Percentiles rank a stretch among this genome's conserved stretches.
phyloP scores from a whole-genome alignment of 352 stramenopile genomes.

The Globisporangium nodosum region DNA sequence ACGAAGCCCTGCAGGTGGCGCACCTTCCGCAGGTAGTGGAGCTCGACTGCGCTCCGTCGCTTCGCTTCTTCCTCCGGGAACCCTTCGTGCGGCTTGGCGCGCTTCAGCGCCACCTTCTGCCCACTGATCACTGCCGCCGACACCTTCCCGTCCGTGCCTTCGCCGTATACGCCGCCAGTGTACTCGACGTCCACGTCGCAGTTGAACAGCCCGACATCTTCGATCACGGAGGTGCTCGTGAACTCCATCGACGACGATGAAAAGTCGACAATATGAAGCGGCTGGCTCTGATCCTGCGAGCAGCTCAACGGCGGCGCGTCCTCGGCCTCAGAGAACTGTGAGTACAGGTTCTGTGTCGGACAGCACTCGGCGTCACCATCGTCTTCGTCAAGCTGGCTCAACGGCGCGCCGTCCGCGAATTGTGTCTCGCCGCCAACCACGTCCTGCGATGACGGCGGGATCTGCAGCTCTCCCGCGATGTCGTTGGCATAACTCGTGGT shows the following conservation, averaged over 20 bases:
- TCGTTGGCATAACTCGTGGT: background rate
- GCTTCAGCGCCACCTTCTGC: conserved; percentile 81
- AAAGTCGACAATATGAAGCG: conserved; percentile 5
- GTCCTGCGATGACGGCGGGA: background rate
- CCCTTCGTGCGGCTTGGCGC: conserved; percentile 70
- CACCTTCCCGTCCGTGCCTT: conserved; percentile 82
- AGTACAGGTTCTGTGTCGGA: conserved; percentile 8
- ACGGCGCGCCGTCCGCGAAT: background rate
- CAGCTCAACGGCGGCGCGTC: conserved; percentile 7
- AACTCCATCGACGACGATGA: conserved; percentile 28
- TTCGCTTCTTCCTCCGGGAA: conserved; percentile 78
- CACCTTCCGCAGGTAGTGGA: conserved; percentile 77
- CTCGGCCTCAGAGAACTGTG: conserved; percentile 8
- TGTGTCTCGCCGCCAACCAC: background rate
- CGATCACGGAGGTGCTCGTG: conserved; percentile 77
- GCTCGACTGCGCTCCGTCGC: conserved; percentile 62
- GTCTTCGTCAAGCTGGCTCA: background rate
- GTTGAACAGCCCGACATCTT: conserved; percentile 83
- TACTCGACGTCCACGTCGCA: conserved; percentile 78
- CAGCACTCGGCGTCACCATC: background rate
- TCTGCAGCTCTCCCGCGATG: background rate
- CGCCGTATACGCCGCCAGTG: conserved; percentile 73
- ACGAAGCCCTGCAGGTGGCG: conserved; percentile 73
- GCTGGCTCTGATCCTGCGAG: conserved; percentile 12
- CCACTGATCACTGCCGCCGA: conserved; percentile 66